Evolutionary conservation across 2,329 filamentous ascomycete genomes (phyloP).

Genomic region (Clonostachys byssicola): DNA sequence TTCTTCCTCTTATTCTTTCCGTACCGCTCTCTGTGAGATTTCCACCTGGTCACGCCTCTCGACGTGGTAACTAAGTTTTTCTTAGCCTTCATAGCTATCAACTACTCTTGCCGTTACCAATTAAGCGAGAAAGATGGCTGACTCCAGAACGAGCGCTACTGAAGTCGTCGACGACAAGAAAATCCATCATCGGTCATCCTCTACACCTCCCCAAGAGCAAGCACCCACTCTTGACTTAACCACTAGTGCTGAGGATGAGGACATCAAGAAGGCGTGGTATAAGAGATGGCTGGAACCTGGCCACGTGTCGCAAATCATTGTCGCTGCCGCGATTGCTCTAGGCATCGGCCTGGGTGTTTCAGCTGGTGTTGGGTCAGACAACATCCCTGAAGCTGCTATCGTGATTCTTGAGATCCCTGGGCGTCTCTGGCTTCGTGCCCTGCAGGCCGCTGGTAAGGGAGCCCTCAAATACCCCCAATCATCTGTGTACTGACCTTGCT

Average conservation of each 20-base stretch:
- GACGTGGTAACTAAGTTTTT: too few species aligned
- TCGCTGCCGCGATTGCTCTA: constrained; percentile 41
- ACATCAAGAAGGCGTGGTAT: constrained; percentile 23
- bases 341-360: constrained; percentile 42
- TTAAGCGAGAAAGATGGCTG: too few species aligned
- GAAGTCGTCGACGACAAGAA: too few species aligned
- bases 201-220: too few species aligned
- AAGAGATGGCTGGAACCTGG: constrained; percentile 22
- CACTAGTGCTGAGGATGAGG: constrained; percentile 3
- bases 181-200: too few species aligned
- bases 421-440: constrained; percentile 41
- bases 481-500: neutral
- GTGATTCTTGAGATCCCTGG: constrained; percentile 42
- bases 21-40: too few species aligned
- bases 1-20: too few species aligned
- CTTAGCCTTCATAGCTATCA: too few species aligned
- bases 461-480: neutral
- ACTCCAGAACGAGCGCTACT: too few species aligned
- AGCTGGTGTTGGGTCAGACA: constrained; percentile 22
- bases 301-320: constrained; percentile 43
- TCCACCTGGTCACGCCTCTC: too few species aligned
- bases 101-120: too few species aligned
- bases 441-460: constrained; percentile 40
- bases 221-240: too few species aligned
- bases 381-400: constrained; percentile 34